A percentile compares a stretch with the other conserved stretches of the same genome.
Evolutionary conservation across 2,329 filamentous ascomycete genomes (phyloP).

Genomic region (Colletotrichum sp.): DNA sequence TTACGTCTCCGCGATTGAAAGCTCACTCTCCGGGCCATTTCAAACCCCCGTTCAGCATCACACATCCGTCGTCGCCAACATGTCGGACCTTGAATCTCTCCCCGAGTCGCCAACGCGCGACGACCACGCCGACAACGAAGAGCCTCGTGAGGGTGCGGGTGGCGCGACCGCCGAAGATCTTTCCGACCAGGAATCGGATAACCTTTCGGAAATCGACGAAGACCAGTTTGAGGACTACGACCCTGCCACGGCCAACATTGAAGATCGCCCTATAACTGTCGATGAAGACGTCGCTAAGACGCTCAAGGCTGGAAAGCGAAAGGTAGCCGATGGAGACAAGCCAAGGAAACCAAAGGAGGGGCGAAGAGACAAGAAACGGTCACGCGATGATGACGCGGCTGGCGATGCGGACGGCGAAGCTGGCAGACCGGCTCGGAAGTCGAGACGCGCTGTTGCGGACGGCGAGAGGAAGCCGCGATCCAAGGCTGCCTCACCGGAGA

Average conservation of each 20-base stretch:
- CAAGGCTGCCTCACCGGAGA: conserved; percentile 53
- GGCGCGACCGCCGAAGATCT: conserved; percentile 45
- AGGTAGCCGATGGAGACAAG: conserved; percentile 67
- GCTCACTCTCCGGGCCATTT: background rate
- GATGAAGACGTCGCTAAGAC: conserved; percentile 70
- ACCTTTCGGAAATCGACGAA: conserved; percentile 72
- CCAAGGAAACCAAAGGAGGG: conserved; percentile 78
- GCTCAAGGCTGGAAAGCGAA: conserved; percentile 69
- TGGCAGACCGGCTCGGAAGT: conserved; percentile 48
- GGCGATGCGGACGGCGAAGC: conserved; percentile 47
- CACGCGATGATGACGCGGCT: conserved; percentile 55
- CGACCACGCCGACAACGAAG: conserved; percentile 44
- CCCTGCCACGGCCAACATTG: conserved; percentile 65
- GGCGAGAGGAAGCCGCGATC: conserved; percentile 54
- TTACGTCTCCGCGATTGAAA: background rate
- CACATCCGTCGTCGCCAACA: conserved; percentile 24
- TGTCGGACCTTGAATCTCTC: conserved; percentile 54
- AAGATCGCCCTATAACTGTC: conserved; percentile 69
- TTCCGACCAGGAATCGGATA: conserved; percentile 62
- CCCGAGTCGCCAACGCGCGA: conserved; percentile 38
- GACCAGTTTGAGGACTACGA: conserved; percentile 75
- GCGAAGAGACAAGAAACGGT: conserved; percentile 71
- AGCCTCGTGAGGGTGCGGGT: conserved; percentile 40
- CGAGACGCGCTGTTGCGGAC: conserved; percentile 44
- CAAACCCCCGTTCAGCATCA: background rate